phyloP scores from a whole-genome alignment of 176 grass and related monocot genomes.

The Triticum timopheevii region DNA sequence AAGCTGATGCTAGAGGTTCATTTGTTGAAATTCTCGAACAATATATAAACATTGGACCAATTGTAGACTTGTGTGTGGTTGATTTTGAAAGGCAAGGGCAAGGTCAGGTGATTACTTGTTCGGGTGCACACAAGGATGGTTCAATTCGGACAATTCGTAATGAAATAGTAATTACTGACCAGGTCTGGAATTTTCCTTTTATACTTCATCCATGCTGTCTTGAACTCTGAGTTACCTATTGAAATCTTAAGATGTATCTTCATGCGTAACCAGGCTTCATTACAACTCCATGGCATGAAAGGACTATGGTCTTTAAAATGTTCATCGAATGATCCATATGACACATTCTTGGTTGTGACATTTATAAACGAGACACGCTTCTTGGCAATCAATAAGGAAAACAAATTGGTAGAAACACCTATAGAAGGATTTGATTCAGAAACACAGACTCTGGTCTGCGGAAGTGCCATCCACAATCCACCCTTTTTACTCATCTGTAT shows the following conservation, averaged over 20 bases:
- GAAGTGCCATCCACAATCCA: conserved; percentile 61
- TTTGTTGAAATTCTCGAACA: conserved; percentile 68
- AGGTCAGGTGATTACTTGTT: conserved; percentile 71
- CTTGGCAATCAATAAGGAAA: conserved; percentile 64
- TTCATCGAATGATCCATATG: conserved; percentile 51
- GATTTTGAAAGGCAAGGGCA: conserved; percentile 67
- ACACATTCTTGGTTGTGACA: conserved; percentile 66
- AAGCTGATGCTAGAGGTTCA: conserved; percentile 68
- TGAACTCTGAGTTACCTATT: not conserved
- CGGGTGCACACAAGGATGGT: conserved; percentile 65
- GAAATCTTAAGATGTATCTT: conserved; percentile 19
- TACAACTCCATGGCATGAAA: conserved; percentile 71
- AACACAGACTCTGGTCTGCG: conserved; percentile 58
- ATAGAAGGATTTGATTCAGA: conserved; percentile 70
- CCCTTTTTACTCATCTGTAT: not conserved
- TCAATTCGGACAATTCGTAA: conserved; percentile 62
- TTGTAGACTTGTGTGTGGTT: conserved; percentile 66
- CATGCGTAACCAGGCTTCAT: conserved; percentile 48
- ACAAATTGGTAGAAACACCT: conserved; percentile 65
- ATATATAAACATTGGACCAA: conserved; percentile 65
- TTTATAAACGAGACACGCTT: conserved; percentile 68
- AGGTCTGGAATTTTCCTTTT: conserved; percentile 40
- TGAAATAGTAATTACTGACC: conserved; percentile 59
- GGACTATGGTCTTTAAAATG: conserved; percentile 60
- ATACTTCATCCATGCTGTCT: not conserved